phyloP scores from a whole-genome alignment of 345 rosid species.

The Euclidium syriacum region DNA sequence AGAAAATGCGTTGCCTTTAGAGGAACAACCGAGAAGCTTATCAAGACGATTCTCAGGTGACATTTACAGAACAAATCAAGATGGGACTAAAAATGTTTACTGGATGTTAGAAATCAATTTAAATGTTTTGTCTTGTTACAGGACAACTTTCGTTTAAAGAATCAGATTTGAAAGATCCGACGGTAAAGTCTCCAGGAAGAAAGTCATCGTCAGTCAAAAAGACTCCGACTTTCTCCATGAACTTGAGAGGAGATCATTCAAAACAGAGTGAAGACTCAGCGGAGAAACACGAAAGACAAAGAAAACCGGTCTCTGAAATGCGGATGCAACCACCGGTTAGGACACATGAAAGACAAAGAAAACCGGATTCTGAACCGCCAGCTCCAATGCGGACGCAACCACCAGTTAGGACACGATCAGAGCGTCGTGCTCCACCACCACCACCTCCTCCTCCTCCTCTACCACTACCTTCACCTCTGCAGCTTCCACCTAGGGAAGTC shows the following conservation, averaged over 20 bases:
- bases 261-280: slow-evolving; percentile 3
- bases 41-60: slow-evolving; percentile 31
- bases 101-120: neutral
- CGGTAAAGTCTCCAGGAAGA: slow-evolving; percentile 14
- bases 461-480: slow-evolving; percentile 22
- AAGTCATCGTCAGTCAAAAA: slow-evolving; percentile 20
- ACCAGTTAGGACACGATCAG: slow-evolving; percentile 22
- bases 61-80: neutral
- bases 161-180: slow-evolving; percentile 1
- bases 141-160: slow-evolving; percentile 23
- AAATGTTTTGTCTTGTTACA: neutral
- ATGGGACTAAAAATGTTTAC: neutral
- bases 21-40: slow-evolving; percentile 25
- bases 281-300: slow-evolving; percentile 18
- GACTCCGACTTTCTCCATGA: slow-evolving; percentile 9
- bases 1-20: slow-evolving; percentile 2
- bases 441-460: slow-evolving; percentile 23
- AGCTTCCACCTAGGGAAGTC: slow-evolving; percentile 23
- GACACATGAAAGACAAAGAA: too few relatives aligned
- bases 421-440: slow-evolving; percentile 19
- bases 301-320: neutral
- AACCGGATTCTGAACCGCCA: neutral
- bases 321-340: slow-evolving; percentile 15
- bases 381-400: slow-evolving; percentile 13
- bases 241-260: neutral